phyloP scores from a whole-genome alignment of 2,329 filamentous ascomycete genomes.

The Aspergillus hiratsukae region DNA sequence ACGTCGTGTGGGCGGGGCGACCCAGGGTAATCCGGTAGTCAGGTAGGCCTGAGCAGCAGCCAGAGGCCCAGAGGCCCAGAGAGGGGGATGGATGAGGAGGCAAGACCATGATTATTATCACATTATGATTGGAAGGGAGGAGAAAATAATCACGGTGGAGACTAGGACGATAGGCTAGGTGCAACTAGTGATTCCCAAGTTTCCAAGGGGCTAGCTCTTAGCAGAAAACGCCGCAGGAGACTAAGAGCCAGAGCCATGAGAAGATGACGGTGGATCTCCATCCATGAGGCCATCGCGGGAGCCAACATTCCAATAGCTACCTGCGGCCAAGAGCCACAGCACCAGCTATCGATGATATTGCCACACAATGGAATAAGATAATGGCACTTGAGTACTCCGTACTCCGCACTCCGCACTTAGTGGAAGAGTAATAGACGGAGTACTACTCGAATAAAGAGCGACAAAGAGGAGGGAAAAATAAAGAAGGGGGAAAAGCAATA shows the following conservation, averaged over 20 bases:
- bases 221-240: constrained; percentile 12
- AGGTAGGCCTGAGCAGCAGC: constrained; percentile 14
- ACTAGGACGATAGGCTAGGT: constrained; percentile 8
- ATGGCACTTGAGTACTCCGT: background rate
- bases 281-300: constrained; percentile 15
- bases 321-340: background rate
- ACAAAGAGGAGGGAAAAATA: background rate
- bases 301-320: constrained; percentile 6
- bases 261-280: constrained; percentile 16
- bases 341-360: background rate
- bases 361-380: background rate
- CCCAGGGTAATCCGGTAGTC: background rate
- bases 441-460: background rate
- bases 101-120: background rate
- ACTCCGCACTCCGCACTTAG: background rate
- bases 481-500: background rate
- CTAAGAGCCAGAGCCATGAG: background rate
- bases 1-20: background rate
- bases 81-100: constrained; percentile 11
- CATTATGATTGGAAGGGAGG: background rate
- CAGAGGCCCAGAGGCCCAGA: constrained; percentile 2
- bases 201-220: constrained; percentile 1
- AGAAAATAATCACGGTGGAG: background rate
- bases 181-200: constrained; percentile 19
- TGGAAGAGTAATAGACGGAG: background rate